Conservation (phyloP, 805 yeast genomes). For the Isabelozyma heimii region DNA sequence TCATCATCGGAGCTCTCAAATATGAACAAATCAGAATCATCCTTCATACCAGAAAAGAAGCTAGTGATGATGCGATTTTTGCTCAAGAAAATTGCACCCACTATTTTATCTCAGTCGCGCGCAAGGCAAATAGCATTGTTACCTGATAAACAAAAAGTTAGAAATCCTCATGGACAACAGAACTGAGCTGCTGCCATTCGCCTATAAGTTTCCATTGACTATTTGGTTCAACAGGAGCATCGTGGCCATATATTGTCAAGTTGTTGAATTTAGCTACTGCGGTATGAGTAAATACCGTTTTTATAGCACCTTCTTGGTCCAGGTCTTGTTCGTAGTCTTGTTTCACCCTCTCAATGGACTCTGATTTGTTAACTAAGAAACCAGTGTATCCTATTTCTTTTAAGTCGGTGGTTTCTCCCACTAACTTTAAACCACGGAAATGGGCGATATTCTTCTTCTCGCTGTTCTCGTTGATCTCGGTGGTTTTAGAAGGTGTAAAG, state of each 20-base stretch:
- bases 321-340: conserved; percentile 6
- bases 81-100: neutral
- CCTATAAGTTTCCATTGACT: conserved; percentile 24
- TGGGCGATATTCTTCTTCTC: conserved; percentile 17
- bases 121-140: neutral
- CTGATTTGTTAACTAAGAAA: conserved; percentile 24
- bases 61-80: neutral
- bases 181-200: conserved; percentile 28
- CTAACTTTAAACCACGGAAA: conserved; percentile 34
- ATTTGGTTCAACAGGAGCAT: conserved; percentile 13
- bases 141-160: neutral
- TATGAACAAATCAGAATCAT: conserved; percentile 1
- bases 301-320: conserved; percentile 9
- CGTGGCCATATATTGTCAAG: conserved; percentile 31
- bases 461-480: conserved; percentile 9
- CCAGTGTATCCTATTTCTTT: conserved; percentile 15
- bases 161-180: conserved; percentile 17
- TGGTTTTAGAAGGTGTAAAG: conserved; percentile 27
- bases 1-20: conserved; percentile 3
- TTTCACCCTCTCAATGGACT: conserved; percentile 12
- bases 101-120: neutral
- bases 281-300: conserved; percentile 17
- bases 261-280: conserved; percentile 21
- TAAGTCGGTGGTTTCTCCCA: conserved; percentile 20
- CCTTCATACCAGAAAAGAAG: neutral